phyloP scores from a whole-genome alignment of 1,284 basidiomycete species.

The Coniferiporia sulphurascens region DNA sequence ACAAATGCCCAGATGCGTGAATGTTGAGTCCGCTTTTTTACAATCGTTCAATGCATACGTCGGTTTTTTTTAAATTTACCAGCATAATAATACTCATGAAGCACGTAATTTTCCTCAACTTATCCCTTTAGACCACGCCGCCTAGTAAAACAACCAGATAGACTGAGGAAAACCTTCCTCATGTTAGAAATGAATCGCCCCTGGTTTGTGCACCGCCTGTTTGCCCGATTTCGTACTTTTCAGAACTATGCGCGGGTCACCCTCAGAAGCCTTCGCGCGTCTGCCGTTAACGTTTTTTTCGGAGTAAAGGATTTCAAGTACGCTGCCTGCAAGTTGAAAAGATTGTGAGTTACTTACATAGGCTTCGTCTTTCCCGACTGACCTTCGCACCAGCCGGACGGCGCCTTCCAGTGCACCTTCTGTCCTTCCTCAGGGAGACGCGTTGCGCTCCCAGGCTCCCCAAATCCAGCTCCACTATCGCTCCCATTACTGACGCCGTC shows the following conservation, averaged over 20 bases:
- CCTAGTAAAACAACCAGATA: too few relatives aligned
- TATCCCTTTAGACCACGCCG: too few relatives aligned
- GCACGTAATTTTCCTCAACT: too few relatives aligned
- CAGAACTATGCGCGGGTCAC: slow-evolving; percentile 15
- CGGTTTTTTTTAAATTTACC: too few relatives aligned
- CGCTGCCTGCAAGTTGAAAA: slow-evolving; percentile 5
- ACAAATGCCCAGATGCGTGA: too few relatives aligned
- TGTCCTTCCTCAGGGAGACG: slow-evolving; percentile 16
- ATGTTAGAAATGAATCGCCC: slow-evolving; percentile 10
- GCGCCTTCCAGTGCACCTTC: slow-evolving; percentile 11
- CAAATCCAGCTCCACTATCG: not conserved
- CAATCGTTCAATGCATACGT: too few relatives aligned
- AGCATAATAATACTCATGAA: too few relatives aligned
- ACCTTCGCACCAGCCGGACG: slow-evolving; percentile 16
- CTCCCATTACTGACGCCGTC: not conserved
- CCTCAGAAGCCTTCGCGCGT: slow-evolving; percentile 13
- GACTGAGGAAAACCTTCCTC: too few relatives aligned
- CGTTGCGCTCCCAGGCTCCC: slow-evolving; percentile 7
- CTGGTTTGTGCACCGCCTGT: slow-evolving; percentile 15
- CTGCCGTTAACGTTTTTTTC: slow-evolving; percentile 15
- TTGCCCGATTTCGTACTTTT: slow-evolving; percentile 17
- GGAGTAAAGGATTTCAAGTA: slow-evolving; percentile 7
- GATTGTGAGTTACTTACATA: not conserved
- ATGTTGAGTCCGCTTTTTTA: too few relatives aligned
- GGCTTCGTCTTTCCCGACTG: not conserved